These are phyloP conservation scores for Eucalyptus sideroxylon DNA, from an alignment of 345 rosid genomes.

Conservation along the genomic window DNA sequence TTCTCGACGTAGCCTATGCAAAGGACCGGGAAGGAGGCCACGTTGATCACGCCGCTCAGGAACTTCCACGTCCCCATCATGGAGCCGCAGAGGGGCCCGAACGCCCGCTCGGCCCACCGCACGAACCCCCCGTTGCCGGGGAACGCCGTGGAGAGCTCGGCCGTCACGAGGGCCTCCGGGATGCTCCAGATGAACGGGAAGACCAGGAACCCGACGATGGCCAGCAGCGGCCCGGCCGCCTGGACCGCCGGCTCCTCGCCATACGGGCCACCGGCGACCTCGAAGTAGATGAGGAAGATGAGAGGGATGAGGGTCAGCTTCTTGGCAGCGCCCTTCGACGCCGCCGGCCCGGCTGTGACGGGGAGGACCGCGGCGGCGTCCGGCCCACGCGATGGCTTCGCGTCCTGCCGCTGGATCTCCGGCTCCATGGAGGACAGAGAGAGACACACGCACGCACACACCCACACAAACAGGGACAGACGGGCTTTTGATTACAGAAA, in stretches of 20 bases:
- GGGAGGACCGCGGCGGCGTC: not conserved
- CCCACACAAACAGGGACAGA: not conserved
- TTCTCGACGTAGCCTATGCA: constrained; percentile 53
- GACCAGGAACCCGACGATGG: constrained; percentile 55
- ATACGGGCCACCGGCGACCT: constrained; percentile 86
- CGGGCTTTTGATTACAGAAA: not conserved
- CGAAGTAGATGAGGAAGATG: constrained; percentile 78
- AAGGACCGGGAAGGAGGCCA: constrained; percentile 68
- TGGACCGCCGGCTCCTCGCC: constrained; percentile 72
- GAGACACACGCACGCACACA: not conserved
- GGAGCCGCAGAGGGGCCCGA: constrained; percentile 63
- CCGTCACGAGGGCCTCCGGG: constrained; percentile 83
- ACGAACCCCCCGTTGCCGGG: constrained; percentile 92
- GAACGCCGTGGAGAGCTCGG: constrained; percentile 77
- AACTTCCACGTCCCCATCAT: constrained; percentile 81
- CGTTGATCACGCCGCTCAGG: constrained; percentile 69
- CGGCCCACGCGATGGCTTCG: not conserved
- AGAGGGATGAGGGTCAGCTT: constrained; percentile 67
- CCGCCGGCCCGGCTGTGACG: not conserved
- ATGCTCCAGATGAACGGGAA: constrained; percentile 88
- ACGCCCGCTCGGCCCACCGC: constrained; percentile 71
- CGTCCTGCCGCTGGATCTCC: not conserved
- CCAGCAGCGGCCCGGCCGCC: constrained; percentile 69
- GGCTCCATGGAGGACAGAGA: not conserved
- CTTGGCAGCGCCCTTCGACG: not conserved